These are phyloP conservation scores for Pseudonectria foliicola DNA, from an alignment of 2,329 filamentous ascomycete species.

Conservation along the genomic window DNA sequence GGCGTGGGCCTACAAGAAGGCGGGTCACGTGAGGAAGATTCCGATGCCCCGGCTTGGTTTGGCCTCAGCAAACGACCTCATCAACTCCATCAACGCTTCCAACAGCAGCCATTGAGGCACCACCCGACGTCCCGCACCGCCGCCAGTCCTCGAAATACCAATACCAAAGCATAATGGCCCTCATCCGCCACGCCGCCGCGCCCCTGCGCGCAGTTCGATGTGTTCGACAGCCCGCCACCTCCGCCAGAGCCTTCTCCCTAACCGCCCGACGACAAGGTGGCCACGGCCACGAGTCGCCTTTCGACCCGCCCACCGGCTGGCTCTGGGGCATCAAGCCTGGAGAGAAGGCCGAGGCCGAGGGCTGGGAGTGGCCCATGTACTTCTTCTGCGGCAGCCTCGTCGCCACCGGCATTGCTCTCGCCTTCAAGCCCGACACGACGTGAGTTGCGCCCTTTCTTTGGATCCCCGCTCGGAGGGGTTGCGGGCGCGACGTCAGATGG, in stretches of 20 bases:
- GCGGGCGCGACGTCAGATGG: not conserved
- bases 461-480: slow-evolving; percentile 3
- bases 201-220: slow-evolving; percentile 32
- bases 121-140: slow-evolving; percentile 14
- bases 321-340: slow-evolving; percentile 90
- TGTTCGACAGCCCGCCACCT: slow-evolving; percentile 26
- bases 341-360: slow-evolving; percentile 92
- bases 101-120: slow-evolving; percentile 24
- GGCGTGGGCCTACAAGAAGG: slow-evolving; percentile 6
- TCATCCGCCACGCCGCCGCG: slow-evolving; percentile 30
- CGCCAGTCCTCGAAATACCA: slow-evolving; percentile 10
- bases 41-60: slow-evolving; percentile 14
- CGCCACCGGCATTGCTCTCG: slow-evolving; percentile 71
- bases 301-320: slow-evolving; percentile 86
- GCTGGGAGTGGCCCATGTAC: slow-evolving; percentile 85
- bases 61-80: slow-evolving; percentile 14
- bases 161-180: slow-evolving; percentile 24
- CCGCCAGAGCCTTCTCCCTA: slow-evolving; percentile 36
- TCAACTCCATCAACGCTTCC: slow-evolving; percentile 15
- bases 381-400: slow-evolving; percentile 75
- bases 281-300: slow-evolving; percentile 60
- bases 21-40: slow-evolving; percentile 18
- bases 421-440: slow-evolving; percentile 98
- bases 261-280: slow-evolving; percentile 36
- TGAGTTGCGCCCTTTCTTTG: slow-evolving; percentile 47